Conservation (phyloP, 805 yeast species). For the Barnettozyma siamensis region DNA sequence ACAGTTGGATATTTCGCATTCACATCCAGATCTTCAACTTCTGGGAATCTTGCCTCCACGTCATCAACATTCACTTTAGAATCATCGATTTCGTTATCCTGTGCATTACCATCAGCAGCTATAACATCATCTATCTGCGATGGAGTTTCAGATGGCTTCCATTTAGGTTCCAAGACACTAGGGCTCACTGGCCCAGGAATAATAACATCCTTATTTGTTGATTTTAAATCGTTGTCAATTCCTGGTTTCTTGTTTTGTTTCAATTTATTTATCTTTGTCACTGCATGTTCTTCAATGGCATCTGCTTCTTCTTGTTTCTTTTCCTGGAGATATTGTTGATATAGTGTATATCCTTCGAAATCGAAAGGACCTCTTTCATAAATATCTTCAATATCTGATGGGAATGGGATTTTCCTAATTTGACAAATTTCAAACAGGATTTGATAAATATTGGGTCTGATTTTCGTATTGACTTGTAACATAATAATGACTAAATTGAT, state of each 20-base stretch:
- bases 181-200: neutral
- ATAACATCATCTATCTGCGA: no score
- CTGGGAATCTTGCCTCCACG: conserved; percentile 49
- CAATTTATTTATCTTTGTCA: neutral
- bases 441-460: conserved; percentile 85
- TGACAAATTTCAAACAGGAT: conserved; percentile 59
- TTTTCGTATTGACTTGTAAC: conserved; percentile 75
- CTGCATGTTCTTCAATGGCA: conserved; percentile 23
- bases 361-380: conserved; percentile 47
- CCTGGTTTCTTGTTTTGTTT: conserved; percentile 4
- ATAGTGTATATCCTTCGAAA: conserved; percentile 48
- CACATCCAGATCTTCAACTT: conserved; percentile 31
- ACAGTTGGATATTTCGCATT: conserved; percentile 11
- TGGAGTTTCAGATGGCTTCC: no score
- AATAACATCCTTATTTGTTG: neutral
- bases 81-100: neutral
- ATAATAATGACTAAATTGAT: conserved; percentile 71
- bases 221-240: neutral
- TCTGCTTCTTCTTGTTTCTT: conserved; percentile 19
- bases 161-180: no score
- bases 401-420: conserved; percentile 46
- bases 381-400: conserved; percentile 33
- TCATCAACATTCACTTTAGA: conserved; percentile 25
- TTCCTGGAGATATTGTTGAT: conserved; percentile 30
- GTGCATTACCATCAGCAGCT: no score